A percentile compares a stretch with the other conserved stretches of the same genome.
phyloP scores from a whole-genome alignment of 805 yeast species.

The Metschnikowia cerradonensis region DNA sequence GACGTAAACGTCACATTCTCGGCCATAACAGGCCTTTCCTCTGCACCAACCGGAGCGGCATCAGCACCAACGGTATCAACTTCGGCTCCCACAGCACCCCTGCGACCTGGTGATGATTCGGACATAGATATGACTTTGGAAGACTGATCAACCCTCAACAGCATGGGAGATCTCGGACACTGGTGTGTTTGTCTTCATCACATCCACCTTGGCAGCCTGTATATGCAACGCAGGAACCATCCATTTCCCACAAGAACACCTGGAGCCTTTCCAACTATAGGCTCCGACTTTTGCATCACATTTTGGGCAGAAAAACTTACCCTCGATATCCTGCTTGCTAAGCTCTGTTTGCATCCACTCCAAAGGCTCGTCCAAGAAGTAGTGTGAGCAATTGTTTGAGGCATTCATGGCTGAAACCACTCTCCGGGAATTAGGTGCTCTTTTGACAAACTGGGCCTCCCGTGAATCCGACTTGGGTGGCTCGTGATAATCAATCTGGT shows the following conservation, averaged over 20 bases:
- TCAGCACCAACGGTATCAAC: slow-evolving; percentile 3
- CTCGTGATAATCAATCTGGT: slow-evolving; percentile 59
- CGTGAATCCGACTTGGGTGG: slow-evolving; percentile 63
- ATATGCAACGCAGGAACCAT: slow-evolving; percentile 86
- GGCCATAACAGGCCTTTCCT: slow-evolving; percentile 6
- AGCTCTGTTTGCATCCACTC: slow-evolving; percentile 88
- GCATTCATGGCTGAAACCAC: slow-evolving; percentile 57
- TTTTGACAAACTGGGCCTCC: slow-evolving; percentile 62
- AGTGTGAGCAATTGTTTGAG: slow-evolving; percentile 69
- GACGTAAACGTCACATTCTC: slow-evolving; percentile 9
- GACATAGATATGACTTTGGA: slow-evolving; percentile 46
- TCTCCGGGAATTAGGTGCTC: slow-evolving; percentile 58
- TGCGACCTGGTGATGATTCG: slow-evolving; percentile 25
- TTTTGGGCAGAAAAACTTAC: slow-evolving; percentile 79
- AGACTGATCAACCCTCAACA: slow-evolving; percentile 15
- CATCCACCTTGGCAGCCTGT: slow-evolving; percentile 77
- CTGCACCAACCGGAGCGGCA: background rate
- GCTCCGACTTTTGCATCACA: slow-evolving; percentile 86
- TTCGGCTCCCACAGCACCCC: slow-evolving; percentile 17
- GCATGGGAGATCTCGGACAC: background rate
- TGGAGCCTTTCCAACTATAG: slow-evolving; percentile 89
- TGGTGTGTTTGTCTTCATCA: slow-evolving; percentile 27
- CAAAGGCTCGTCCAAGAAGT: slow-evolving; percentile 75
- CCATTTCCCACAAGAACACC: slow-evolving; percentile 96
- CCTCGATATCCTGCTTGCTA: slow-evolving; percentile 73